Evolutionary conservation across 106 monocot genomes (phyloP), one percentile per base, ranked within the genome.

Genomic region (Dioscorea zingiberensis): DNA sequence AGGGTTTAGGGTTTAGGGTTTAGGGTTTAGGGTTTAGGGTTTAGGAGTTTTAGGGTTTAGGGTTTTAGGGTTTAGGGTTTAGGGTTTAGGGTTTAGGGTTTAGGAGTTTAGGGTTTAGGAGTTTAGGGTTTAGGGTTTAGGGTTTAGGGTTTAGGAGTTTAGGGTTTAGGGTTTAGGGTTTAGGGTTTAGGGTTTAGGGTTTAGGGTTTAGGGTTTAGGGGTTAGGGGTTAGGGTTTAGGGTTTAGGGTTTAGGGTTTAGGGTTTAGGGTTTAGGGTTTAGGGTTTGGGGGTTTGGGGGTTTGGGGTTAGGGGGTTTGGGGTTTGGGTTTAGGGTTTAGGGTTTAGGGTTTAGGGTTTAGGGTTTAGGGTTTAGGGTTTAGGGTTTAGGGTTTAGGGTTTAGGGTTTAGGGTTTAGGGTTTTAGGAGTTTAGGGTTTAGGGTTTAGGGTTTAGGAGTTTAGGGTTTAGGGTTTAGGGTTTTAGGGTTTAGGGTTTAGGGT

Each of bases 351-450:
- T 55, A 55, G 55, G 55, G 55, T 55, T 55, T 55, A 55, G 55
- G 55, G 17, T 55, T 55, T 21, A 22, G 55, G 55, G 17, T 30
- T 55, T 54, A 25, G 71, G 71, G 28, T 69, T 71, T 47, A 21
- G 71, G 71, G n/a, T 59, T 71, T 48, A 22, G 71, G 71, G 18
- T 61, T 61, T 48, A 13, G 60, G 71, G 44, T 71, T 71, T 48
- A n/a, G n/a, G 17, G 71, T 48, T 21, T 45, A n/a, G n/a, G 71
- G 44, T 71, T 71, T 48, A 14, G 71, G 71, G 44, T 48, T 48
- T 48, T 13, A 46, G 61, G 25, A 47, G 66, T 60, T 14, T n/a
- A n/a, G n/a, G 71, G 62, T 28, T 71, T 71, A n/a, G n/a, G n/a
- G 14, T 13, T 64, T 64, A 47, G 47, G 47, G 47, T 64, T 64